Conservation (phyloP, 495 filamentous ascomycete genomes). For the Penicillium simplicissimum region DNA sequence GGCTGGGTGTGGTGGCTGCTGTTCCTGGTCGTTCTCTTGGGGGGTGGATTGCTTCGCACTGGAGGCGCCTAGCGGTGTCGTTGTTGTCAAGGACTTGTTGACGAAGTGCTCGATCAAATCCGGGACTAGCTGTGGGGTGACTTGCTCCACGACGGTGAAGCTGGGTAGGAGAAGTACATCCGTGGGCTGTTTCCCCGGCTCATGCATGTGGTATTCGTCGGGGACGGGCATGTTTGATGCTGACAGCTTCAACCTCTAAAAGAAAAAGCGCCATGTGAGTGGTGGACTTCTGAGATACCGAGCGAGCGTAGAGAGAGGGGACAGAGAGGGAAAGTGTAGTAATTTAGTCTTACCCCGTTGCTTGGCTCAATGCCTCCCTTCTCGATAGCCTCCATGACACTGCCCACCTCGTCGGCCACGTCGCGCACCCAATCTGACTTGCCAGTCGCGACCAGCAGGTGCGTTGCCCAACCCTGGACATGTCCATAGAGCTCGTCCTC, state of each 20-base stretch:
- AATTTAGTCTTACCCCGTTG: constrained; percentile 66
- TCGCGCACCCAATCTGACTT: constrained; percentile 94
- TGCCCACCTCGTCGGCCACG: constrained; percentile 87
- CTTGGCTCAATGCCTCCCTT: constrained; percentile 59
- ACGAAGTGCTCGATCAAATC: constrained; percentile 72
- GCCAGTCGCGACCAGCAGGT: constrained; percentile 89
- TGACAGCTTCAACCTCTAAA: constrained; percentile 79
- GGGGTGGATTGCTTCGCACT: constrained; percentile 5
- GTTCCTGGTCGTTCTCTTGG: constrained; percentile 4
- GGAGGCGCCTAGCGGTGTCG: constrained; percentile 59
- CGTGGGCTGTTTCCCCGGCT: constrained; percentile 66
- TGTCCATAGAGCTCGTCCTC: constrained; percentile 80
- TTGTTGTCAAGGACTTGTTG: constrained; percentile 72
- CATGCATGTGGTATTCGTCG: constrained; percentile 53
- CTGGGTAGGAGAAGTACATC: constrained; percentile 84
- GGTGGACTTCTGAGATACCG: not conserved
- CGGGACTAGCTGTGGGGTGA: constrained; percentile 73
- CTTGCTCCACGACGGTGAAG: constrained; percentile 83
- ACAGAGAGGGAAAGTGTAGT: not conserved
- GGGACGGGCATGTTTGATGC: constrained; percentile 91
- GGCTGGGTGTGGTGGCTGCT: constrained; percentile 26
- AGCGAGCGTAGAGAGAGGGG: not conserved
- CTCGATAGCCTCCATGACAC: constrained; percentile 90
- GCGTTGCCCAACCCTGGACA: constrained; percentile 85
- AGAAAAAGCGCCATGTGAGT: not conserved